Evolutionary conservation across 768 basidiomycete genomes (phyloP), one percentile per base, ranked within the genome.

Genomic region (Trametes villosa): DNA sequence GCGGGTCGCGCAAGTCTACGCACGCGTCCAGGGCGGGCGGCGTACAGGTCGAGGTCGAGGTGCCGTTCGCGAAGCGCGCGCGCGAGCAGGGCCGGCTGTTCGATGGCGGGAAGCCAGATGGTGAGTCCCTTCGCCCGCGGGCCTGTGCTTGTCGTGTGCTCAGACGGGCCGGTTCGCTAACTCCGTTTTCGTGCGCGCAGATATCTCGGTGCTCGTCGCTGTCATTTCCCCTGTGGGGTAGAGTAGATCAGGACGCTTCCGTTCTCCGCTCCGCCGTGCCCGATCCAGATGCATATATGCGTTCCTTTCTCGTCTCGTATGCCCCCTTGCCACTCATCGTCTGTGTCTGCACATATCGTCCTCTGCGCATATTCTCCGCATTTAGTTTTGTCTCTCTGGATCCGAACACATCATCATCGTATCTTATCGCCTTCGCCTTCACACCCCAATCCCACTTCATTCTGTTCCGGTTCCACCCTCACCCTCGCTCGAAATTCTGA

Each of bases 51-150:
- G 75, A 72, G 44, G 71, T 75, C 54, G 91, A 92, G 62, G 83
- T 89, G 36, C 94, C 94, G n/a, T 96, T 96, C 75, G 91, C 86
- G 53, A 75, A 87, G n/a, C 81, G 90, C 20, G 92, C 94, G 24
- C 78, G 83, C 63, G 87, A 94, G 67, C 82, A 83, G 51, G 92
- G 92, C 17, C 83, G 83, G 68, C 73, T 73, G 34, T 94, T 92
- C 72, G 77, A 78, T 18, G 93, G 93, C 40, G 94, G 94, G 30
- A 96, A 96, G 77, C 83, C 84, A 51, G 93, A 96, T 76, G 93
- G 92, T 91, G 60, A 71, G 84, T 70, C 5, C 20, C 46, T 44
- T 34, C 24, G n/a, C 9, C 38, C 31, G 18, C 29, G 36, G n/a
- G 9, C 22, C 13, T 45, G 34, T 36, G 18, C 49, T 56, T 48